Base-by-base conservation (phyloP, 179 eudicot species). In the Heliamphora pulchella region DNA sequence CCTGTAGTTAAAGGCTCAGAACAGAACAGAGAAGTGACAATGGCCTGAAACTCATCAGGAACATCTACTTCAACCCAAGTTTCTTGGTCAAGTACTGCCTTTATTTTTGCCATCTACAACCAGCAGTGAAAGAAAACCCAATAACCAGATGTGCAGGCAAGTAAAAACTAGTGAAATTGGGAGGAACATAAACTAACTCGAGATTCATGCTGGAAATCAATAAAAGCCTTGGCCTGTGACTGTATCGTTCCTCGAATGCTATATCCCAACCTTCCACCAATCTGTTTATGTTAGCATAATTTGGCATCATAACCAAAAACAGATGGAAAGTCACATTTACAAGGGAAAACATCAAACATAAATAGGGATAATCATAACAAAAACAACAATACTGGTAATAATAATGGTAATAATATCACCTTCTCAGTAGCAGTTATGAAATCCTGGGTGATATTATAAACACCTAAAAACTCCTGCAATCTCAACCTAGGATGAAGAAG, bases 251-350 rank as follows among this genome's bases (percentile, higher is more conserved):
- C 98, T 78, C 99, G 92, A 81, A 92, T 94, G 85, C 96, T 94
- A 86, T 92, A 94, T 75, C 98, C 99, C 90, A 94, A 88, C 91
- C 99, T 94, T 89, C 99, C 99, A 89, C 99, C 98, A 81, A 94
- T 94, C 99, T 96, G 96, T 80, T 80, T 67, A 86, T 77, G 81
- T 82, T 75, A 80, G 77, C 80, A 89, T 71, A 47, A 78, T 53
- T 79, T 63, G 71, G 71, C 72, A 84, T 86, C 80, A 91, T 80
- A 61, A 80, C 70, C 82, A 84, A 41, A 80, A n/a, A 70, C 8
- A 53, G 67, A 76, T 74, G 59, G 70, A 47, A 69, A 50, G 59
- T 44, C 69, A 18, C 11, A 31, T 58, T 68, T 78, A 43, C 18
- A 50, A 48, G n/a, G 64, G 17, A 74, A 58, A 73, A 73, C 69